Evolutionary conservation across 192 early-diverging fungal species (phyloP).

Genomic region (Mortierella claussenii): DNA sequence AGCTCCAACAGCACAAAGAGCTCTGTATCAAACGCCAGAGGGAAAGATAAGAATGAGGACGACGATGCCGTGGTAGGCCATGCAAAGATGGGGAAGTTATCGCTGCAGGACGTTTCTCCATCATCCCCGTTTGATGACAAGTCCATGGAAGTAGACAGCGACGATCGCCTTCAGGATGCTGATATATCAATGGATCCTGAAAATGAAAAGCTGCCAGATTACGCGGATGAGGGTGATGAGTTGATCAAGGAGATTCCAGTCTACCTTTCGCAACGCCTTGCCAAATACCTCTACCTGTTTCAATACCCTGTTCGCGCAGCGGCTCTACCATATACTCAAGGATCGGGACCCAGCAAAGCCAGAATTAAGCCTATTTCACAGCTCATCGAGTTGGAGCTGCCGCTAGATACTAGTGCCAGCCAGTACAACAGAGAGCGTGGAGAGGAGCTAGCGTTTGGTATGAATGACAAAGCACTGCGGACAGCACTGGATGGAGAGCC

Average conservation of each 20-base stretch:
- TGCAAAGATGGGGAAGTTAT: conserved; percentile 4
- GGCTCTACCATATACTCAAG: conserved; percentile 55
- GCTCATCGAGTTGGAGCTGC: conserved; percentile 86
- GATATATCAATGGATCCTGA: conserved; percentile 13
- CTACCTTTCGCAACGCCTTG: conserved; percentile 75
- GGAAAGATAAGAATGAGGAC: conserved; percentile 12
- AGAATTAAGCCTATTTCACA: conserved; percentile 88
- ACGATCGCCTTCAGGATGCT: not conserved
- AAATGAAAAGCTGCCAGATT: conserved; percentile 33
- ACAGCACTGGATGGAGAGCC: conserved; percentile 66
- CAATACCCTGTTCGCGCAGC: conserved; percentile 82
- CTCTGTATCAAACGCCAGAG: conserved; percentile 1
- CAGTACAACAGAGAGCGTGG: conserved; percentile 86
- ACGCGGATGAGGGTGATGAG: conserved; percentile 67
- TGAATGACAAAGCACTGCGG: conserved; percentile 76
- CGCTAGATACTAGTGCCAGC: conserved; percentile 74
- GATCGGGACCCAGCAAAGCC: conserved; percentile 64
- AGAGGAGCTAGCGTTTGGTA: conserved; percentile 77
- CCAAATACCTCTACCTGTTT: conserved; percentile 78
- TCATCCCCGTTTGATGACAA: not conserved
- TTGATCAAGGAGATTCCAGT: conserved; percentile 83
- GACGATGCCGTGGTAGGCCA: not conserved
- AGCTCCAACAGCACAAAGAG: not conserved
- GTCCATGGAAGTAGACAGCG: conserved; percentile 5
- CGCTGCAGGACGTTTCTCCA: conserved; percentile 9